Base-by-base conservation (phyloP, 768 basidiomycete species). In the Mycena vitilis region DNA sequence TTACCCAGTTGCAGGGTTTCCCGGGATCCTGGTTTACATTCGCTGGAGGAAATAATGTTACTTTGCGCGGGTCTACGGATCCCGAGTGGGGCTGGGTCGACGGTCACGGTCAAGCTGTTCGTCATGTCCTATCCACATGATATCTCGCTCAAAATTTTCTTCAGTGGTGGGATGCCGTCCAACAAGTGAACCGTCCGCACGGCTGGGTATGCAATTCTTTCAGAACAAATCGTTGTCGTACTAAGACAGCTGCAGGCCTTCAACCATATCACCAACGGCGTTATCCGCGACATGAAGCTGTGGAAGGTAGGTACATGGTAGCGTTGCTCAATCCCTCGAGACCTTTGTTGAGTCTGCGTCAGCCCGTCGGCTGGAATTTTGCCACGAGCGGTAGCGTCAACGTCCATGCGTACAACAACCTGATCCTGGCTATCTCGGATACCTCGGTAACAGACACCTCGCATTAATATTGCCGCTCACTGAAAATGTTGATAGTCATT, bases 61-160 rank as follows among this genome's bases (percentile, higher is more conserved):
- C 88, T 12, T 74, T 91, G 9, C 79, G 86, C 34, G 88, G 90
- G 0, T 84, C 85, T 23, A 77, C 74, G 13, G 85, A 90, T 67
- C 84, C 87, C 0, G 66, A 86, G 4, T 87, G 87, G 86, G 89
- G 89, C n/a, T 90, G 88, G 88, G 83, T 91, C 0, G 85, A 89
- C 70, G 86, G 80, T 2, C 85, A 90, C 58, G 89, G 89, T 1
- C 87, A 89, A 77, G 81, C 81, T 38, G 86, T 85, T 63, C 57
- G 78, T 75, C 11, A 6, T 30, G 38, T 2, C 15, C 47, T 37
- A 0, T 25, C 16, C 58, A n/a, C 30, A 30, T 2, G 36, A 8
- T 55, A 55, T 38, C 15, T 20, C 37, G 12, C 22, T 40, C 34
- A 13, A 8, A 25, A 44, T 60, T 36, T 12, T 42, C 47, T 47